Evolutionary conservation across 306 rosid species (phyloP).

Genomic region (Alnus glutinosa): DNA sequence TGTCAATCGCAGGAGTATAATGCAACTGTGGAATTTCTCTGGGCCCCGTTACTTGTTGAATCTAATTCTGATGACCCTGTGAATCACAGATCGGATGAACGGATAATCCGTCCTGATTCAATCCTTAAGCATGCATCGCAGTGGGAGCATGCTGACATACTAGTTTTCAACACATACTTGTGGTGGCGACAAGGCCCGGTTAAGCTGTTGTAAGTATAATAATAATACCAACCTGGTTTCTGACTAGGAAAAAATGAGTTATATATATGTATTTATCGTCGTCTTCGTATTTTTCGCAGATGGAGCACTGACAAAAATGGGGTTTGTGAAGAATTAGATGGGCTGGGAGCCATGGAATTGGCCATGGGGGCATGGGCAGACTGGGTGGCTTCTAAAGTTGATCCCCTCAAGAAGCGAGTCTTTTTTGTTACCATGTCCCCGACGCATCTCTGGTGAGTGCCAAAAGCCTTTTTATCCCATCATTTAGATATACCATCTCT

Average conservation of each 20-base stretch:
- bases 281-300: constrained; percentile 44
- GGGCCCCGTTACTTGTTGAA: constrained; percentile 97
- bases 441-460: constrained; percentile 85
- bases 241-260: neutral
- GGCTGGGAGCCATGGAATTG: constrained; percentile 79
- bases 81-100: constrained; percentile 77
- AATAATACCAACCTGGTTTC: constrained; percentile 5
- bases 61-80: constrained; percentile 98
- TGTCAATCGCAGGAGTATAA: constrained; percentile 75
- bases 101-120: constrained; percentile 92
- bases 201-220: constrained; percentile 75
- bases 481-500: neutral
- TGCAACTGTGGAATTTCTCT: constrained; percentile 94
- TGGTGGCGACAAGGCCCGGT: constrained; percentile 99
- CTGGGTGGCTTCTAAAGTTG: constrained; percentile 74
- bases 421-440: constrained; percentile 96
- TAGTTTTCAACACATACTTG: constrained; percentile 87
- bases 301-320: constrained; percentile 70
- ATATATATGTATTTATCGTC: constrained; percentile 2
- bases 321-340: constrained; percentile 77
- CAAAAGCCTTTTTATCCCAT: neutral
- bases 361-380: constrained; percentile 98
- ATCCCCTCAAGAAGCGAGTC: constrained; percentile 62
- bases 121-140: constrained; percentile 73
- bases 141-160: constrained; percentile 93